These are phyloP conservation scores for Podospora fimiseda DNA, from an alignment of 495 filamentous ascomycete species.

Conservation along the genomic window DNA sequence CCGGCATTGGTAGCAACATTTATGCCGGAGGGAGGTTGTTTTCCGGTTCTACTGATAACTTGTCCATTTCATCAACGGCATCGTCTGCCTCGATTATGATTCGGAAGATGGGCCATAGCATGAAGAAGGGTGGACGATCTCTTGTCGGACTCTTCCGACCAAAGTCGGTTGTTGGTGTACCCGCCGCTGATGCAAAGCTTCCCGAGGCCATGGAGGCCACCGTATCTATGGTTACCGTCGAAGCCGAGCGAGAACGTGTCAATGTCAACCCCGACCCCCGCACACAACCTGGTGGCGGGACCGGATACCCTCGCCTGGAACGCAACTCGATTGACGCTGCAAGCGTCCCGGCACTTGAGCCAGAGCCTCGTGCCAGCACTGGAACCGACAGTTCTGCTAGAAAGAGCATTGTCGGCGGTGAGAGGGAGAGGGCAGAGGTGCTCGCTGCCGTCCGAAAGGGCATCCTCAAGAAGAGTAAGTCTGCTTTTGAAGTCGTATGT, in stretches of 20 bases:
- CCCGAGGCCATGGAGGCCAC: constrained; percentile 66
- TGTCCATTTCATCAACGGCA: constrained; percentile 95
- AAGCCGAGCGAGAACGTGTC: constrained; percentile 82
- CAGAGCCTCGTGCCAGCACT: constrained; percentile 48
- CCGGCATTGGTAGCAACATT: constrained; percentile 86
- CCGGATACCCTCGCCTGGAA: constrained; percentile 86
- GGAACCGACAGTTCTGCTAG: constrained; percentile 56
- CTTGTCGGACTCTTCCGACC: constrained; percentile 93
- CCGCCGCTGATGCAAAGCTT: constrained; percentile 57
- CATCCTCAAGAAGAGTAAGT: constrained; percentile 80
- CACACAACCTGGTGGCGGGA: constrained; percentile 64
- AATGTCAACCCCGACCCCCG: constrained; percentile 68
- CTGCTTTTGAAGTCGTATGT: not conserved
- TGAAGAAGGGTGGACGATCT: constrained; percentile 87
- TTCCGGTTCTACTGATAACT: constrained; percentile 86
- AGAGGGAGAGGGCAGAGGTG: constrained; percentile 84
- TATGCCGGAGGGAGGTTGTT: constrained; percentile 88
- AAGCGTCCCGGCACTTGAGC: constrained; percentile 32
- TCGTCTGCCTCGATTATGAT: constrained; percentile 99
- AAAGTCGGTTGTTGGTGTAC: constrained; percentile 78
- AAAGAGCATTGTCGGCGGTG: constrained; percentile 86
- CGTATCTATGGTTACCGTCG: constrained; percentile 91
- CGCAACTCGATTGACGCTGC: constrained; percentile 60
- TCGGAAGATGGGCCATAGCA: constrained; percentile 95
- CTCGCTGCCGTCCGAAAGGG: constrained; percentile 86